Evolutionary conservation across 2,329 filamentous ascomycete genomes (phyloP), one percentile per base, ranked within the genome.

Genomic region (Ophiostoma australiae): DNA sequence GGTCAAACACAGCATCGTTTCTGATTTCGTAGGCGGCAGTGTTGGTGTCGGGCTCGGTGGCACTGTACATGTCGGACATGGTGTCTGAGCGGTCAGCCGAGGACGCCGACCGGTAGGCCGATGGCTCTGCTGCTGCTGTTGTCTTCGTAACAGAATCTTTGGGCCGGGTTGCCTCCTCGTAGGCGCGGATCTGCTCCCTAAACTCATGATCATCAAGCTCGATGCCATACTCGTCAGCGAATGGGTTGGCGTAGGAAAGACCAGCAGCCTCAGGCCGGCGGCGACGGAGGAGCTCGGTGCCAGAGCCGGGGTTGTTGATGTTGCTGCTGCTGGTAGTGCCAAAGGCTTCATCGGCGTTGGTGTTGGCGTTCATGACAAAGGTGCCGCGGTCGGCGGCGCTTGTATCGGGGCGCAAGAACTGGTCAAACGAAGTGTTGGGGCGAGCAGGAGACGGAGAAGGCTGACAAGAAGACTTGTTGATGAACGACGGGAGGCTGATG

Each of bases 311-410:
- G 17, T n/a, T 80, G 31, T 81, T 79, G 27, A 39, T 41, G 66
- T 67, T 41, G 39, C 66, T 67, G 39, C 66, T 67, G 37, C 37
- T 67, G n/a, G 37, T 48, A 7, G 39, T 67, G 39, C 66, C 63
- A 37, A 39, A 61, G 8, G 70, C 69, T 6, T 72, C 63, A 44
- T 77, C 79, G 10, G 80, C 74, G 69, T 87, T 81, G 13, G 85
- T 78, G 13, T 87, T 85, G 8, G 84, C 85, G 76, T 88, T 87
- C 78, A 85, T 86, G 58, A 89, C 83, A 74, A 82, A 86, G 0
- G 86, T 81, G 58, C 86, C 87, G 71, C 82, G 81, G 74, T 87
- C 86, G 72, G 81, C 84, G 23, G 81, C 84, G n/a, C 74, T 77
- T 58, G 78, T 76, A 69, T 88, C 86, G 55, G 82, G 81, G 67